phyloP scores from a whole-genome alignment of 2,329 filamentous ascomycete species.

The Epichloe scottii region DNA sequence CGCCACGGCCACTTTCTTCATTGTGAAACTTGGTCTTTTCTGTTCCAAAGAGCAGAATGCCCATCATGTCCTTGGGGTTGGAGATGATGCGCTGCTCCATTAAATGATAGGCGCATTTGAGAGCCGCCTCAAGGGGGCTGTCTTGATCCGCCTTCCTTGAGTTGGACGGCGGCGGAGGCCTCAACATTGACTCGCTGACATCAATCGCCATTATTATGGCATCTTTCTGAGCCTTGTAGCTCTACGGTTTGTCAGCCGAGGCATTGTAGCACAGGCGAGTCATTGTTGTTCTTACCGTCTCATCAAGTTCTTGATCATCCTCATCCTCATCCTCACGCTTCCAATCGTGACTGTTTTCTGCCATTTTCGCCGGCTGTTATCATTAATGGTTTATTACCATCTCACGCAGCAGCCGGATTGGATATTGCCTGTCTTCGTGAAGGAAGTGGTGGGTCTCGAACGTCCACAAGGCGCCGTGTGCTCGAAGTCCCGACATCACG shows the following conservation, averaged over 20 bases:
- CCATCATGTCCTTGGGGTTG: constrained; percentile 94
- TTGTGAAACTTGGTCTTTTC: constrained; percentile 69
- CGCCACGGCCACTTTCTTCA: constrained; percentile 46
- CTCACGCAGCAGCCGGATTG: too few relatives aligned
- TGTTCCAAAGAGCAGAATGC: constrained; percentile 83
- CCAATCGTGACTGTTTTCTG: constrained; percentile 28
- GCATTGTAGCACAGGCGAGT: not conserved
- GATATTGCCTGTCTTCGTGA: not conserved
- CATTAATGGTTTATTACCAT: too few relatives aligned
- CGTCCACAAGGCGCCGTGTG: not conserved
- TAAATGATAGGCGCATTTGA: constrained; percentile 87
- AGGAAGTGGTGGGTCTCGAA: constrained; percentile 7
- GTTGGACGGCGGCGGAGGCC: constrained; percentile 46
- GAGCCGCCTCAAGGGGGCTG: constrained; percentile 66
- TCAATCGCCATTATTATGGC: constrained; percentile 97
- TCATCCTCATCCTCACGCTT: constrained; percentile 51
- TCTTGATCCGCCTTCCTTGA: constrained; percentile 69
- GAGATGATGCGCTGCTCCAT: constrained; percentile 99
- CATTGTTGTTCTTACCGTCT: constrained; percentile 32
- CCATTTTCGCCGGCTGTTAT: constrained; percentile 13
- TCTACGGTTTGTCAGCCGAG: constrained; percentile 32
- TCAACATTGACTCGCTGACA: constrained; percentile 78
- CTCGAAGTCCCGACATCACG: constrained; percentile 13
- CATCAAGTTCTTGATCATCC: constrained; percentile 45
- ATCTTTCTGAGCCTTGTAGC: constrained; percentile 88